A percentile compares a stretch with the other conserved stretches of the same genome.
Conservation (phyloP, 139 green algal species). For the Dunaliella sp. region DNA sequence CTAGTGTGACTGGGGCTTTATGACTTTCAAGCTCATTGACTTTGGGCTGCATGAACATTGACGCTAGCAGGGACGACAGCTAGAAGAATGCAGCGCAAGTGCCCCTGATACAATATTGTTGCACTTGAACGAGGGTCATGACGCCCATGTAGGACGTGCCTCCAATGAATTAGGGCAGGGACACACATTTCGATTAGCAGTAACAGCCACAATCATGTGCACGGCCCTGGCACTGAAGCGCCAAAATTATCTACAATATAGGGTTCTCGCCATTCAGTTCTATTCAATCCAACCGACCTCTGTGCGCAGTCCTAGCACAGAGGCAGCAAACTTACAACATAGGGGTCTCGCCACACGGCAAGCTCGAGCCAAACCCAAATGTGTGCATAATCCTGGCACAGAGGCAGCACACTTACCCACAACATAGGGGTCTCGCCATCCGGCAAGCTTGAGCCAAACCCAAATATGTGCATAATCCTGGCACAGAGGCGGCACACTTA, state of each 20-base stretch:
- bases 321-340: slow-evolving; percentile 45
- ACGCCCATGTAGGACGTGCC: neutral
- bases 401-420: slow-evolving; percentile 34
- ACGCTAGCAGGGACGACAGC: too few relatives aligned
- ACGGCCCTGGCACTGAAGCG: neutral
- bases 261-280: neutral
- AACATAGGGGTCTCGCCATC: too few relatives aligned
- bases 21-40: too few relatives aligned
- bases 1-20: too few relatives aligned
- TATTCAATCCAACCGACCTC: neutral
- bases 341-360: too few relatives aligned
- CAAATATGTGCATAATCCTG: too few relatives aligned
- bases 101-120: neutral
- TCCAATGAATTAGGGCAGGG: too few relatives aligned
- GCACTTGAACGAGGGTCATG: neutral
- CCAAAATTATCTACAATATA: neutral
- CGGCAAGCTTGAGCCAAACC: slow-evolving; percentile 40
- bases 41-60: too few relatives aligned
- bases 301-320: too few relatives aligned
- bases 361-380: neutral
- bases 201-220: neutral
- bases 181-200: neutral
- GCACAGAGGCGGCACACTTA: too few relatives aligned
- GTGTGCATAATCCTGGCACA: too few relatives aligned
- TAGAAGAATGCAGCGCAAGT: too few relatives aligned